Base-by-base conservation (phyloP, 169 alveolate species). In the Cytauxzoon felis region DNA sequence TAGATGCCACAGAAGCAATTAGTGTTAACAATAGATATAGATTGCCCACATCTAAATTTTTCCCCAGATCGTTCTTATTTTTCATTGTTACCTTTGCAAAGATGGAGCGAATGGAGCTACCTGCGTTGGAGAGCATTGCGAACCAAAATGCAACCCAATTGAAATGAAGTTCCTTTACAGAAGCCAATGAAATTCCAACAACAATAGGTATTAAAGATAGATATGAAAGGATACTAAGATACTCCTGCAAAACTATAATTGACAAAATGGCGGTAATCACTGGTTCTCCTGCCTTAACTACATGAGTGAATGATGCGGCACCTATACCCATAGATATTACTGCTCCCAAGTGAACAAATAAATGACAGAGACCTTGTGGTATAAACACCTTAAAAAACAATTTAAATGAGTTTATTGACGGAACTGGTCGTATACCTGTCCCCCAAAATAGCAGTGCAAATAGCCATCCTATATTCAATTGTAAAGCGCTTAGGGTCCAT, bases 261-360 rank as follows among this genome's bases (percentile, higher is more conserved):
- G 93, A 78, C 18, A 89, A 75, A 24, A 84, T 30, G 9, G 94
- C 92, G 11, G 93, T 88, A 34, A 81, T 38, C 32, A 88, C 92
- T 0, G 94, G 94, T 57, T 89, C 94, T 3, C 84, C 82, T 29
- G 94, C 90, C 59, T 89, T 89, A 40, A 89, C 72, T 18, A 88
- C 90, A 65, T 89, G 94, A 8, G 93, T 87, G 61, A 88, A 87
- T 9, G 93, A 88, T 18, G 88, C 92, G 3, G 92, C 90, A 3
- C 93, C 93, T 1, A 76, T 26, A 16, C 88, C 87, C 91, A 89
- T 88, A 16, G 93, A 66, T 23, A 84, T 75, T 16, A 89, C 93
- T 0, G 94, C 94, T 2, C 93, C 93, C 26, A 73, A 49, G 71
- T 89, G 93, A 30, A 89, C 94, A 26, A 80, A 38, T 2, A 83